These are phyloP conservation scores for Aspergillus biplanus DNA, from an alignment of 495 filamentous ascomycete species.

Conservation along the genomic window DNA sequence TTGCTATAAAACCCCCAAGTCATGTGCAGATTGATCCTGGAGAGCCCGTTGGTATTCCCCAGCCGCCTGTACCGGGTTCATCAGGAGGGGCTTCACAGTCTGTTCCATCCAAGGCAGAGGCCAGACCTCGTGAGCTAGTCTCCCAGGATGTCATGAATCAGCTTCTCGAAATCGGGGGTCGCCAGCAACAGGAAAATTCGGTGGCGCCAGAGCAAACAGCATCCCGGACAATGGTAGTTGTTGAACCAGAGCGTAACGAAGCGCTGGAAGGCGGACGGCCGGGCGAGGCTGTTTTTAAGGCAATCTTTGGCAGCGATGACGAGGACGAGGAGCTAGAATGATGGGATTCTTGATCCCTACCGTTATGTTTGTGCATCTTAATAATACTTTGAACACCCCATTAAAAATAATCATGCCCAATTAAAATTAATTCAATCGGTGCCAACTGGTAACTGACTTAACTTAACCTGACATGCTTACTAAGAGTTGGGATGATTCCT, in stretches of 20 bases:
- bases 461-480: neutral
- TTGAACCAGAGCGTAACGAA: constrained; percentile 83
- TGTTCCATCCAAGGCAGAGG: constrained; percentile 38
- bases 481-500: neutral
- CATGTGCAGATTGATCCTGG: constrained; percentile 68
- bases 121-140: constrained; percentile 40
- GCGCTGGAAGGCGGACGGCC: constrained; percentile 82
- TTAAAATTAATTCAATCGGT: neutral
- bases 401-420: constrained; percentile 5
- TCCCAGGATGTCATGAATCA: constrained; percentile 46
- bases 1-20: constrained; percentile 77
- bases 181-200: constrained; percentile 18
- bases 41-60: constrained; percentile 28
- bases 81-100: constrained; percentile 39
- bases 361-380: too few species aligned
- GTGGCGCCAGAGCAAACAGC: constrained; percentile 20
- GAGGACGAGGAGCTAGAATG: constrained; percentile 65
- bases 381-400: neutral
- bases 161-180: constrained; percentile 35
- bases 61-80: constrained; percentile 19
- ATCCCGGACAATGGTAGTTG: constrained; percentile 34
- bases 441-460: neutral
- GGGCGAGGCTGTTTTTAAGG: constrained; percentile 88
- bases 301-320: constrained; percentile 89
- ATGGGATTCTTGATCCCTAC: neutral